Percentiles rank a stretch among this genome's conserved stretches.
Evolutionary conservation across 163 green algal genomes (phyloP).

Genomic region (Volvox carteri): DNA sequence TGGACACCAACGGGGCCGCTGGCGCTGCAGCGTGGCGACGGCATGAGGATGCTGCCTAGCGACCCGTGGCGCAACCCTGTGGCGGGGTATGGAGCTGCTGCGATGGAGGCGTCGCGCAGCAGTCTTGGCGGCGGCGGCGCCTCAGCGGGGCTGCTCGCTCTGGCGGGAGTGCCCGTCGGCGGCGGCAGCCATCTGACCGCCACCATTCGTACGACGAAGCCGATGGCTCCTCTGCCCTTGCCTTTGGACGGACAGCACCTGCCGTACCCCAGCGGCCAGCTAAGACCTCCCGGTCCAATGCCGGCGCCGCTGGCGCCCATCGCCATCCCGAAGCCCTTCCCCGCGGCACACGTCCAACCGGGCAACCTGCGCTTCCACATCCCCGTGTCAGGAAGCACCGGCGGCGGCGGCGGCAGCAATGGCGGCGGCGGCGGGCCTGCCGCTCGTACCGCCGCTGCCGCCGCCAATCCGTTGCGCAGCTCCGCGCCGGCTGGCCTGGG

Average conservation of each 20-base stretch:
- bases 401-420: neutral
- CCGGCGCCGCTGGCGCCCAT: neutral
- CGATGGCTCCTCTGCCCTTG: neutral
- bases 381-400: neutral
- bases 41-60: neutral
- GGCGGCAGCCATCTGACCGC: slow-evolving; percentile 3
- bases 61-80: slow-evolving; percentile 40
- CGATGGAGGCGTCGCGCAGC: neutral
- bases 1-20: slow-evolving; percentile 26
- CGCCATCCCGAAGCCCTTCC: neutral
- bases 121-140: neutral
- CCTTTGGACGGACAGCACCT: neutral
- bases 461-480: slow-evolving; percentile 20
- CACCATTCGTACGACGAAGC: neutral
- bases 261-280: slow-evolving; percentile 11
- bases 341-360: neutral
- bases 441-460: neutral
- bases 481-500: neutral
- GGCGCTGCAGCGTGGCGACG: slow-evolving; percentile 30
- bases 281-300: neutral
- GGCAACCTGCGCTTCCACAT: slow-evolving; percentile 41
- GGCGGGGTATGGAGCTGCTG: neutral
- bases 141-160: neutral
- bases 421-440: neutral
- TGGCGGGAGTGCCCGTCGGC: neutral